Evolutionary conservation across 192 early-diverging fungal species (phyloP).

Genomic region (Backusella macrospora): DNA sequence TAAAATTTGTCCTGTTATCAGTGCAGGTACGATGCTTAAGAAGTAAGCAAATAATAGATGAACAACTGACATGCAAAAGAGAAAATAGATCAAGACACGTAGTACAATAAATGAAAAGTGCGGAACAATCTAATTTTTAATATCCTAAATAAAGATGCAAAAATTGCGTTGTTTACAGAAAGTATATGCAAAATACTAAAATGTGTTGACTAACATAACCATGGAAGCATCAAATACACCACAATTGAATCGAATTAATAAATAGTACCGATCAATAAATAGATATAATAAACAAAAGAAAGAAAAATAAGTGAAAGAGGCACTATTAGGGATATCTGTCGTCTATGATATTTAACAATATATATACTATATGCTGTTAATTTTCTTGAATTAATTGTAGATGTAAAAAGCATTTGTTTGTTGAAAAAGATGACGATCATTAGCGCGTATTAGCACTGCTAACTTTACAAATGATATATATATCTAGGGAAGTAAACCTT

Average conservation of each 20-base stretch:
- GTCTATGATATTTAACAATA: too few species aligned
- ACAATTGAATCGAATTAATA: too few species aligned
- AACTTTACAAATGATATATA: not conserved
- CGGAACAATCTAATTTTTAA: not conserved
- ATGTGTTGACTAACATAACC: not conserved
- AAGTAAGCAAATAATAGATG: not conserved
- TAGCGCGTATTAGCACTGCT: not conserved
- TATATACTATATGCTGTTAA: too few species aligned
- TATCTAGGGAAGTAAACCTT: not conserved
- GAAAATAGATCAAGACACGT: not conserved
- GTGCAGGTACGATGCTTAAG: not conserved
- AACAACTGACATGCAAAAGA: not conserved
- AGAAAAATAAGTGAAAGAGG: too few species aligned
- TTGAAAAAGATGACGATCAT: not conserved
- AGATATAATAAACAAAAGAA: too few species aligned
- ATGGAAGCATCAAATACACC: not conserved
- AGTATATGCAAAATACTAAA: not conserved
- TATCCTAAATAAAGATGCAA: conserved; percentile 2
- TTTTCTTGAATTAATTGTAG: too few species aligned
- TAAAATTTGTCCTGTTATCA: not conserved
- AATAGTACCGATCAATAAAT: too few species aligned
- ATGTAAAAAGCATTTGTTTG: not conserved
- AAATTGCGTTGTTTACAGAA: not conserved
- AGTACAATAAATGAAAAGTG: conserved; percentile 2
- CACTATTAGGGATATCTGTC: too few species aligned